Base-by-base conservation (phyloP, 2,329 filamentous ascomycete species). In the Arthroderma sp. region DNA sequence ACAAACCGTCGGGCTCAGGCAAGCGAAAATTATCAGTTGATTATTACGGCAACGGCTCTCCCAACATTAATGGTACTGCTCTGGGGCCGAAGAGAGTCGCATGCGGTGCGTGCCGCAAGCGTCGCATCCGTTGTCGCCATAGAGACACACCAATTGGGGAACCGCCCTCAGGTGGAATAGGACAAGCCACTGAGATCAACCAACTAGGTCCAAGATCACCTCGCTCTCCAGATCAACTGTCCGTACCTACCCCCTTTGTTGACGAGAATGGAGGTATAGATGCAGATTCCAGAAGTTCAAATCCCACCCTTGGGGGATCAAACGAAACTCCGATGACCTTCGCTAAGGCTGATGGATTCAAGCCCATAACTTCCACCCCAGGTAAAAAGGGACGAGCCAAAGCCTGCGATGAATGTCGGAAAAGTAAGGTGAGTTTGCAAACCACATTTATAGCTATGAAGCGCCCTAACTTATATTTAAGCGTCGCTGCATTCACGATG, bases 401-500 rank as follows among this genome's bases (percentile, higher is more conserved):
- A 59, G 78, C 78, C 37, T 82, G 78, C 57, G 70, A 77, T 47
- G 77, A 80, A 53, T 82, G 78, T 60, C 72, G 78, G 38, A 80
- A 78, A 58, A 80, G 76, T 68, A 81, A 81, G 69, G 77, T 79
- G 57, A 60, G 71, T 61, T 36, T 31, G 42, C 7, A 5, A 27
- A 36, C 28, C 34, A 8, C 30, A 11, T 45, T 38, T 43, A 29
- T 42, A 27, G 6, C 32, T 36, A 11, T 36, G n/a, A 9, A 36
- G 22, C 27, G 11, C 28, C 5, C 15, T 22, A 28, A 15, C 45
- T 51, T 42, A 42, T 49, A 42, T 50, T 54, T 45, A 55, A 81
- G 77, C 75, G 78, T 47, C 75, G 78, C 54, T 82, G 78, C 55
- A 77, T 81, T 40, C 78, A 82, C 54, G 77, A 81, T 53, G 76